Base-by-base conservation (phyloP, 2,329 filamentous ascomycete species). In the Venturia pyrina region DNA sequence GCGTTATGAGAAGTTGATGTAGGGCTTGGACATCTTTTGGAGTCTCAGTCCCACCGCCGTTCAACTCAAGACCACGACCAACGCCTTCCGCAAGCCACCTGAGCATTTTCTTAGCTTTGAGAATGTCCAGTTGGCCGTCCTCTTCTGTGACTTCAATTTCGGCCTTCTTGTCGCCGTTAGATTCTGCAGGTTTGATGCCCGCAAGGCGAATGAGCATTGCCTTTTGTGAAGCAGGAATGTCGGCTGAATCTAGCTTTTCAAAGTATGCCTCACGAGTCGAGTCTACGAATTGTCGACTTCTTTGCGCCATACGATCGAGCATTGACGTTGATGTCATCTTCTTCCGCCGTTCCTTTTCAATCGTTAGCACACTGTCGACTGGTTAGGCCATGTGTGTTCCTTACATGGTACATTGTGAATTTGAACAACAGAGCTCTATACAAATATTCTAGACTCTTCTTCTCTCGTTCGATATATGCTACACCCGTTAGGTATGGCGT, bases 21-120 rank as follows among this genome's bases (percentile, higher is more conserved):
- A 98, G 83, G 67, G 91, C 87, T 59, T 89, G 89, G 66, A 98
- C 91, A 75, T 99, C 95, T 75, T 96, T 98, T 19, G 95, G 91
- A 5, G 92, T 97, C 71, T 99, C 95, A 66, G 84, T 89, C 63
- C 88, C 87, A 53, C 48, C 53, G 32, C 90, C 89, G 32, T 90
- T 92, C n/a, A 99, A 82, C 75, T 99, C 95, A 11, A 99, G 82
- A 0, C 92, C 91, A 69, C 95, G 84, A 48, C 95, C 90, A 32
- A 99, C 93, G 68, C 91, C 92, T 79, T 99, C 95, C 2, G 95
- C 95, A 50, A 99, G 81, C 95, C 95, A 99, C 74, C 91, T 96
- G 67, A 99, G 84, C 93, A 99, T 99, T 66, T 95, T 86, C 78
- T 98, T 98, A n/a, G 93, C 91, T 74, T 90, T 92, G n/a, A 86